Conservation (phyloP, 768 basidiomycete genomes). For the Hydnum rufescens region DNA sequence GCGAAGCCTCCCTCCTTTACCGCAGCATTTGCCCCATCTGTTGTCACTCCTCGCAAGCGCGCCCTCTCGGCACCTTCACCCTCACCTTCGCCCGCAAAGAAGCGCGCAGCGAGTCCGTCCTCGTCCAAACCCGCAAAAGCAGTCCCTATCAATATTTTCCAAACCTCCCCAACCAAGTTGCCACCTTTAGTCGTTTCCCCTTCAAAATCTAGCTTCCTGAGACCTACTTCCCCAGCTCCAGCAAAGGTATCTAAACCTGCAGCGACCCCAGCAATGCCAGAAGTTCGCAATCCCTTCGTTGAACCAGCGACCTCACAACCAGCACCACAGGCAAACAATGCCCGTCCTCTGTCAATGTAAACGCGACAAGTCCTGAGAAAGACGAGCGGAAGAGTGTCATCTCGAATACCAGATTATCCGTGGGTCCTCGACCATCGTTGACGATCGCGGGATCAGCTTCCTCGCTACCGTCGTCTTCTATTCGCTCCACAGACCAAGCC, state of each 20-base stretch:
- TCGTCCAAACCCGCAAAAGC: not conserved
- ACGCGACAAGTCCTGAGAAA: no score
- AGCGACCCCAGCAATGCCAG: not conserved
- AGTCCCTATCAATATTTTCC: not conserved
- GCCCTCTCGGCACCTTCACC: not conserved
- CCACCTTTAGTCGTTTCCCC: not conserved
- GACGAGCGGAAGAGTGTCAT: no score
- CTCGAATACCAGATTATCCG: no score
- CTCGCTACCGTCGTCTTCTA: no score
- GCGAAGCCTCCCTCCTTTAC: not conserved
- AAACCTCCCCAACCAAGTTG: not conserved
- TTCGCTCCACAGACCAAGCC: no score
- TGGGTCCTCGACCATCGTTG: no score
- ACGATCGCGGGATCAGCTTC: no score
- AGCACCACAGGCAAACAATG: no score
- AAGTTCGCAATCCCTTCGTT: not conserved
- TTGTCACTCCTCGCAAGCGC: not conserved
- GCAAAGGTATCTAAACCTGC: no score
- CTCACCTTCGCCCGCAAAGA: not conserved
- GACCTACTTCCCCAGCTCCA: no score
- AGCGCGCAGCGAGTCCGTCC: not conserved
- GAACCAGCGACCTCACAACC: not conserved
- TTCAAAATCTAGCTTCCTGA: no score
- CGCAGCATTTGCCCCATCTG: not conserved
- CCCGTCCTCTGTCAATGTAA: no score